Conservation (phyloP, 2,329 filamentous ascomycete genomes). For the Arthrocladium fulminans region DNA sequence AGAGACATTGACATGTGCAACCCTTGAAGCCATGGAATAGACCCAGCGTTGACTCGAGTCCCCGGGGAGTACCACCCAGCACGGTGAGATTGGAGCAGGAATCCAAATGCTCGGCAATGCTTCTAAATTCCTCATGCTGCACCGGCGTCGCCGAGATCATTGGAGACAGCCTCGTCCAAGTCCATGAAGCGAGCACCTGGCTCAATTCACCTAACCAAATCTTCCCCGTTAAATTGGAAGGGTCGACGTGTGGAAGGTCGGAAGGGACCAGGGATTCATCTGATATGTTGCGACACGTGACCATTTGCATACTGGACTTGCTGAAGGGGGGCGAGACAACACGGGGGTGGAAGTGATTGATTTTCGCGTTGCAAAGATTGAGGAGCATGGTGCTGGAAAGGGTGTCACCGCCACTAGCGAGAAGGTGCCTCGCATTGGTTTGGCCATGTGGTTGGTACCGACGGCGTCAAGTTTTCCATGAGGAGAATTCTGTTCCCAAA, state of each 20-base stretch:
- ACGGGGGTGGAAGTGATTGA: slow-evolving; percentile 32
- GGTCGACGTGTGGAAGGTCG: slow-evolving; percentile 13
- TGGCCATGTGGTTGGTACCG: slow-evolving; percentile 35
- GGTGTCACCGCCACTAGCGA: slow-evolving; percentile 14
- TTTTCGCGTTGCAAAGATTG: slow-evolving; percentile 29
- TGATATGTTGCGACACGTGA: slow-evolving; percentile 38
- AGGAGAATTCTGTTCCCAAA: slow-evolving; percentile 34
- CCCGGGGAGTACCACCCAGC: too few species aligned
- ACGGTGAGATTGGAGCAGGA: slow-evolving; percentile 32
- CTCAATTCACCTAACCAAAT: slow-evolving; percentile 25
- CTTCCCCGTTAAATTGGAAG: too few species aligned
- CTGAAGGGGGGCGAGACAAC: slow-evolving; percentile 31
- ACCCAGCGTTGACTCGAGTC: too few species aligned
- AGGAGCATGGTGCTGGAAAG: slow-evolving; percentile 20
- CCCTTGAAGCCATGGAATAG: slow-evolving; percentile 36
- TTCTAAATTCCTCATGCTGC: slow-evolving; percentile 29
- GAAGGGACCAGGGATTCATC: slow-evolving; percentile 15
- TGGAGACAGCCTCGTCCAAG: slow-evolving; percentile 33
- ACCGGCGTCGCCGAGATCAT: slow-evolving; percentile 35
- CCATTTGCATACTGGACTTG: slow-evolving; percentile 39
- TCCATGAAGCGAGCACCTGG: slow-evolving; percentile 33
- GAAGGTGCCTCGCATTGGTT: slow-evolving; percentile 25
- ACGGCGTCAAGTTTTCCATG: slow-evolving; percentile 35
- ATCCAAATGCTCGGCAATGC: slow-evolving; percentile 22
- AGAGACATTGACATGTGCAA: slow-evolving; percentile 22